These are phyloP conservation scores for Phytophthora capsici DNA, from an alignment of 352 stramenopile species.

Conservation along the genomic window DNA sequence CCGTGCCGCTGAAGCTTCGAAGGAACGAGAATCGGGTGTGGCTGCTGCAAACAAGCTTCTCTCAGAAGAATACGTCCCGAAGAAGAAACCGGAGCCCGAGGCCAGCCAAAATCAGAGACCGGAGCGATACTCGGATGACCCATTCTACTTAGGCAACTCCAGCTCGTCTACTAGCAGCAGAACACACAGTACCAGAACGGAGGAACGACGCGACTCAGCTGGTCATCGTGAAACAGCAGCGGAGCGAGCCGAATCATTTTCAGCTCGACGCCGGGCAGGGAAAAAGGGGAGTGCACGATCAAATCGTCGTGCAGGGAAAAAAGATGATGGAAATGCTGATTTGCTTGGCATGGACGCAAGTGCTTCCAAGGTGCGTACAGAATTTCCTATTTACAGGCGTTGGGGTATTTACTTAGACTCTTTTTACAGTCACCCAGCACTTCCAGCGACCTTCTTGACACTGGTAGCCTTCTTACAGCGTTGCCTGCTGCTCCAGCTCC, in stretches of 20 bases:
- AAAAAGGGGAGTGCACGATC: slow-evolving; percentile 69
- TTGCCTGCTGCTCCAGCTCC: slow-evolving; percentile 42
- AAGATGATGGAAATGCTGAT: slow-evolving; percentile 62
- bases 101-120: slow-evolving; percentile 39
- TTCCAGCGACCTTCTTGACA: slow-evolving; percentile 57
- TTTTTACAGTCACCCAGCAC: slow-evolving; percentile 27
- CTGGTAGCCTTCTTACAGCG: slow-evolving; percentile 49
- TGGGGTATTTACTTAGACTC: no score
- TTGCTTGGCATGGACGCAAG: slow-evolving; percentile 62
- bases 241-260: slow-evolving; percentile 72
- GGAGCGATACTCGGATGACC: slow-evolving; percentile 82
- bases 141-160: slow-evolving; percentile 70
- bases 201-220: slow-evolving; percentile 35
- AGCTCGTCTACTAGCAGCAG: slow-evolving; percentile 43
- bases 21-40: slow-evolving; percentile 67
- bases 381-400: slow-evolving; percentile 7
- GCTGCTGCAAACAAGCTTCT: slow-evolving; percentile 82
- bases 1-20: slow-evolving; percentile 69
- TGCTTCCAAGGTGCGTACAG: slow-evolving; percentile 38
- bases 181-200: slow-evolving; percentile 52
- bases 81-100: slow-evolving; percentile 51
- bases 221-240: slow-evolving; percentile 38
- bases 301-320: slow-evolving; percentile 51
- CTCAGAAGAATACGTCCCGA: slow-evolving; percentile 76
- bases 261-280: slow-evolving; percentile 66